phyloP scores from a whole-genome alignment of 768 basidiomycete species.

The Hypholoma fasciculare region DNA sequence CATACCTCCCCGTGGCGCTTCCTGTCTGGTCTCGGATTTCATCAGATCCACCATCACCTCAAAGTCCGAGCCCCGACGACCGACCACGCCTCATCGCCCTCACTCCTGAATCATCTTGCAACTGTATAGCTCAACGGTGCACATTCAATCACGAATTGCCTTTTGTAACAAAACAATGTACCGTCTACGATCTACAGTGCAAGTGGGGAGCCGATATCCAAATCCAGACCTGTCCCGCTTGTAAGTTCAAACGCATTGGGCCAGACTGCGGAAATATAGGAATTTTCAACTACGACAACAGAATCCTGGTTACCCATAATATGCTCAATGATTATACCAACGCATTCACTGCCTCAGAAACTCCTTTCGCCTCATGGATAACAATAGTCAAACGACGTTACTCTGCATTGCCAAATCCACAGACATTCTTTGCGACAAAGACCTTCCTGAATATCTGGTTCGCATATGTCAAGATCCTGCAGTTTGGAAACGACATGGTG shows the following conservation, averaged over 20 bases:
- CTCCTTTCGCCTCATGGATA: conserved; percentile 22
- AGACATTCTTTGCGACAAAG: too few relatives aligned
- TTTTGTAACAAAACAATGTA: not conserved
- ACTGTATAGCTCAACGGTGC: not conserved
- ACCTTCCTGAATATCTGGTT: too few relatives aligned
- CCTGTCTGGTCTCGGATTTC: conserved; percentile 13
- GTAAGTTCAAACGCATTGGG: conserved; percentile 18
- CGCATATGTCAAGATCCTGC: not conserved
- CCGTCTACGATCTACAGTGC: not conserved
- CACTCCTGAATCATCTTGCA: not conserved
- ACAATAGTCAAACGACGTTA: conserved; percentile 15
- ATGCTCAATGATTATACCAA: conserved; percentile 27
- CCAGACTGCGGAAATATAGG: conserved; percentile 21
- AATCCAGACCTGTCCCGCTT: conserved; percentile 17
- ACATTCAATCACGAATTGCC: not conserved
- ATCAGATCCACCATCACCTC: conserved; percentile 4
- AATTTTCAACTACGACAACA: conserved; percentile 29
- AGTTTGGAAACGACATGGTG: not conserved
- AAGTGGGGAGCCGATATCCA: conserved; percentile 1
- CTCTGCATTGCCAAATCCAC: too few relatives aligned
- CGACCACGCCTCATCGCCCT: not conserved
- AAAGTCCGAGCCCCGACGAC: too few relatives aligned
- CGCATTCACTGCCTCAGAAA: conserved; percentile 25
- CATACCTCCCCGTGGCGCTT: conserved; percentile 10
- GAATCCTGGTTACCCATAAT: conserved; percentile 21